A percentile compares a stretch with the other conserved stretches of the same genome.
Conservation (phyloP, 257 asterid genomes). For the Solanum okadae region DNA sequence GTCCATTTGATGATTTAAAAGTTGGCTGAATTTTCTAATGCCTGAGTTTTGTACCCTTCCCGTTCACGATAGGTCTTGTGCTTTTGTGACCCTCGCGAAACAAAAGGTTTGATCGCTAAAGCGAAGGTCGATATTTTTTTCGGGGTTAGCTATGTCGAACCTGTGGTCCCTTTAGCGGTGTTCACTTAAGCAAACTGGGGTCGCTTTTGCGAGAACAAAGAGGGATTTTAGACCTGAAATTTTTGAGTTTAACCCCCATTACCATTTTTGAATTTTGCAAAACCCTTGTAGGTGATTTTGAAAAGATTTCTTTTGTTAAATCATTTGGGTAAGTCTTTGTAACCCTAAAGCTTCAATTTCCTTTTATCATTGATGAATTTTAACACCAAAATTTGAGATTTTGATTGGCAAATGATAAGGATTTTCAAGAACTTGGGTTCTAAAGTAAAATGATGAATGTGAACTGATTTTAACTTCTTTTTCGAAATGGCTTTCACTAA, state of each 20-base stretch:
- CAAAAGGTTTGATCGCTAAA: too few species aligned
- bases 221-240: background rate
- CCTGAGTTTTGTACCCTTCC: background rate
- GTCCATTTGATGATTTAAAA: too few species aligned
- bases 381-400: background rate
- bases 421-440: background rate
- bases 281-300: background rate
- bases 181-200: background rate
- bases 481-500: background rate
- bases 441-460: background rate
- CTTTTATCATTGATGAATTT: background rate
- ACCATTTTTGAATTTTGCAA: background rate
- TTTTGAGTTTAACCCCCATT: background rate
- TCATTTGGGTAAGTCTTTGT: background rate
- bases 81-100: background rate
- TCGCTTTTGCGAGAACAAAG: background rate
- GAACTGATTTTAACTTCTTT: background rate
- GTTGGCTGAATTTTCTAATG: background rate
- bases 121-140: background rate
- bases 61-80: background rate
- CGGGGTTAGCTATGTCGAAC: background rate
- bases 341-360: background rate
- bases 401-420: background rate
- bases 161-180: background rate
- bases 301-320: too few species aligned